Conservation (phyloP, 345 rosid species). For the Acer yangbiense region DNA sequence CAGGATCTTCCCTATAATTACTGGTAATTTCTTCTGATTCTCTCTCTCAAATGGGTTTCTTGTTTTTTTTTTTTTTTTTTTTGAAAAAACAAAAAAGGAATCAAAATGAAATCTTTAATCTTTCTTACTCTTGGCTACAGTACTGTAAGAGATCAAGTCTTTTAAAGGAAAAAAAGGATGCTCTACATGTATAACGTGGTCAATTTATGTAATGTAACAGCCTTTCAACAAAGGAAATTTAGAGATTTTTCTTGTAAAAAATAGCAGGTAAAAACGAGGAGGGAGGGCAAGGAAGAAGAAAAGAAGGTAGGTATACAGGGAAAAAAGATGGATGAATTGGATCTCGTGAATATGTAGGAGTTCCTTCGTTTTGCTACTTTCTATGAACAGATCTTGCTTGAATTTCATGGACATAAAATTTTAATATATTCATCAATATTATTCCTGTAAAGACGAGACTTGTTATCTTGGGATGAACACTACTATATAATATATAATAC, state of each 20-base stretch:
- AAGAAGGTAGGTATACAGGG: neutral
- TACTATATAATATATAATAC: constrained; percentile 16
- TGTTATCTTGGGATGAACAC: constrained; percentile 50
- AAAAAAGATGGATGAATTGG: constrained; percentile 47
- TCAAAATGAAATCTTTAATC: neutral
- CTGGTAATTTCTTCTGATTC: constrained; percentile 12
- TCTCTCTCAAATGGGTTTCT: neutral
- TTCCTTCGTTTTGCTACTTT: constrained; percentile 44
- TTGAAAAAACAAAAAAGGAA: neutral
- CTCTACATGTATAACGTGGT: too few relatives aligned
- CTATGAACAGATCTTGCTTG: constrained; percentile 61
- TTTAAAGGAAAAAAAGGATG: neutral
- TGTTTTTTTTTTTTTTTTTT: too few relatives aligned
- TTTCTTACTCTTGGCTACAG: neutral
- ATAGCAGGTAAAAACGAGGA: too few relatives aligned
- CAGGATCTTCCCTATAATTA: constrained; percentile 22
- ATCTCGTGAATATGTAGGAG: constrained; percentile 63
- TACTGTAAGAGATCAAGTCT: constrained; percentile 22
- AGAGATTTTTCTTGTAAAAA: too few relatives aligned
- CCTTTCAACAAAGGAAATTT: too few relatives aligned
- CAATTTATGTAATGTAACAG: too few relatives aligned
- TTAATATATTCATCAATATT: neutral
- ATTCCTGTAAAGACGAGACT: constrained; percentile 38
- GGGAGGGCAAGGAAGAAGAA: constrained; percentile 3
- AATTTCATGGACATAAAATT: constrained; percentile 34